Evolutionary conservation across 306 rosid genomes (phyloP).

Genomic region (Medicago lupulina): DNA sequence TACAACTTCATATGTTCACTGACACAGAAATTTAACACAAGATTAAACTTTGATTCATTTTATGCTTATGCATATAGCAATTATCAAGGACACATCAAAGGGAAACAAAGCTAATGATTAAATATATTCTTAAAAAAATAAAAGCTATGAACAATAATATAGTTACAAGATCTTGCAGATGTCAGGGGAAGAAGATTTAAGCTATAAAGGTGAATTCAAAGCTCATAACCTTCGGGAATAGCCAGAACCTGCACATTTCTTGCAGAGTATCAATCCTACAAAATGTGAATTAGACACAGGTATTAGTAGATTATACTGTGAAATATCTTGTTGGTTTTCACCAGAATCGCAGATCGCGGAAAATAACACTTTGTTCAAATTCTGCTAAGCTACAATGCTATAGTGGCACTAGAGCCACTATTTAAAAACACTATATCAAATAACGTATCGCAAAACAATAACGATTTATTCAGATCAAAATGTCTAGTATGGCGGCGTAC

Average conservation of each 20-base stretch:
- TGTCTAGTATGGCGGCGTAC: no score
- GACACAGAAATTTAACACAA: neutral
- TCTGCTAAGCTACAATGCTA: neutral
- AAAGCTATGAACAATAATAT: slow-evolving; percentile 24
- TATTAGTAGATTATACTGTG: slow-evolving; percentile 16
- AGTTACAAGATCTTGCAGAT: slow-evolving; percentile 44
- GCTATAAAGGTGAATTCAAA: slow-evolving; percentile 17
- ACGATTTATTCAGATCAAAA: neutral
- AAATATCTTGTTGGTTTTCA: neutral
- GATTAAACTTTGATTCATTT: no score
- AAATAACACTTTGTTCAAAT: neutral
- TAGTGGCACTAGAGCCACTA: neutral
- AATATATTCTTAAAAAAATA: neutral
- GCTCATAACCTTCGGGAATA: slow-evolving; percentile 86
- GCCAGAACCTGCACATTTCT: slow-evolving; percentile 98
- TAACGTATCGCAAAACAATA: neutral
- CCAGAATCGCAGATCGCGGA: neutral
- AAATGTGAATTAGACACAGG: slow-evolving; percentile 28
- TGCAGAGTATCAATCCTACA: slow-evolving; percentile 91
- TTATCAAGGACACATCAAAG: neutral
- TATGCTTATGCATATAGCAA: neutral
- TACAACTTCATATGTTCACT: neutral
- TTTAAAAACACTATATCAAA: neutral
- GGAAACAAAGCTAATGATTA: neutral
- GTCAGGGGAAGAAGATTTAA: slow-evolving; percentile 34